These are phyloP conservation scores for Bruguiera parviflora DNA, from an alignment of 345 rosid species.

Conservation along the genomic window DNA sequence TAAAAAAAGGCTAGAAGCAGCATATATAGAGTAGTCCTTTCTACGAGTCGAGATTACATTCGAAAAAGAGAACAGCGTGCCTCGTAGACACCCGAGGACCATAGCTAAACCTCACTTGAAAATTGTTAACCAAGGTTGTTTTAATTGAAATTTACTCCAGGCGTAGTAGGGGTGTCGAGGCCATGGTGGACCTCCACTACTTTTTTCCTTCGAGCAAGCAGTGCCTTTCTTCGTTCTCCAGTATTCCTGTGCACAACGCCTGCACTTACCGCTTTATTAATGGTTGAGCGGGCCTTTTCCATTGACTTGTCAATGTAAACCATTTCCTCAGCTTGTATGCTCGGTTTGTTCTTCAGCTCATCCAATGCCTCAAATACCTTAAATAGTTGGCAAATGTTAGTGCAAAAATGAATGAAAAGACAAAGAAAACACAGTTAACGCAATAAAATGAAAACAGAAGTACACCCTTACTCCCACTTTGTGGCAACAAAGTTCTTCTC, in stretches of 20 bases:
- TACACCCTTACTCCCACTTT: too few species aligned
- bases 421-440: not conserved
- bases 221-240: not conserved
- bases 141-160: not conserved
- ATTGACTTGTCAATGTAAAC: not conserved
- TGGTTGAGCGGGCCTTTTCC: not conserved
- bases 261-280: not conserved
- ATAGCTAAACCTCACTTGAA: too few species aligned
- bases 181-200: not conserved
- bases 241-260: not conserved
- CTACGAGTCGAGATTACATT: too few species aligned
- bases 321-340: not conserved
- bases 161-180: not conserved
- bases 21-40: too few species aligned
- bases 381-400: not conserved
- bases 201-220: not conserved
- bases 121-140: not conserved
- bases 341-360: slow-evolving; percentile 2
- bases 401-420: not conserved
- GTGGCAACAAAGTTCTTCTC: too few species aligned
- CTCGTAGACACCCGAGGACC: too few species aligned
- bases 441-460: too few species aligned
- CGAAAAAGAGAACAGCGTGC: too few species aligned
- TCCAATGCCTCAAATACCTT: not conserved
- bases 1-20: too few species aligned